Evolutionary conservation across 1,284 basidiomycete genomes (phyloP).

Genomic region (Chiua sp.): DNA sequence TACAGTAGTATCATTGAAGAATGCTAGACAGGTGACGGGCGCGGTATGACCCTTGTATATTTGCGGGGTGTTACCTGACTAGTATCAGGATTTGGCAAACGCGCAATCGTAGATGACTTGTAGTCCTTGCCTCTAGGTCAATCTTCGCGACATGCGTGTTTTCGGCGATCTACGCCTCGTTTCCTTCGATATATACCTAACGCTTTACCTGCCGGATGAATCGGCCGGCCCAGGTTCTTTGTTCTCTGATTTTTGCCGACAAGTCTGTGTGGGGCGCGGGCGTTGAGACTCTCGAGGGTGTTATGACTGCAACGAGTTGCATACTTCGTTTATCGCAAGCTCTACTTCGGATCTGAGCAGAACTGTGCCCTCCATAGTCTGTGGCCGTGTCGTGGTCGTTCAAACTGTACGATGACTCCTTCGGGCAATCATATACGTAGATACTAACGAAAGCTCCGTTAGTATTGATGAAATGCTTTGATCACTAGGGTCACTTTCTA

Average conservation of each 20-base stretch:
- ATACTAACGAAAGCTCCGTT: slow-evolving; percentile 17
- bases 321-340: slow-evolving; percentile 68
- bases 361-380: slow-evolving; percentile 38
- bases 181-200: slow-evolving; percentile 69
- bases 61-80: slow-evolving; percentile 82
- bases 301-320: slow-evolving; percentile 26
- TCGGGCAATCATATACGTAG: neutral
- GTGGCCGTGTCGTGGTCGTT: too few species aligned
- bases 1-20: slow-evolving; percentile 51
- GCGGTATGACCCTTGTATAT: slow-evolving; percentile 84
- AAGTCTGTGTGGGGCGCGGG: slow-evolving; percentile 54
- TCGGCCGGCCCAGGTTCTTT: slow-evolving; percentile 77
- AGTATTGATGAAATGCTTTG: slow-evolving; percentile 77
- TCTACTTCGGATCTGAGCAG: slow-evolving; percentile 79
- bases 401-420: slow-evolving; percentile 57
- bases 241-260: slow-evolving; percentile 76
- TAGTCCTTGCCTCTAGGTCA: slow-evolving; percentile 68
- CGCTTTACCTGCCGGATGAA: slow-evolving; percentile 77
- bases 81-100: slow-evolving; percentile 15
- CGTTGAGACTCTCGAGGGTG: too few species aligned
- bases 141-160: slow-evolving; percentile 79
- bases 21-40: slow-evolving; percentile 83
- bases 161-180: slow-evolving; percentile 85
- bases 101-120: slow-evolving; percentile 7
- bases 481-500: neutral